These are phyloP conservation scores for Chrysanthemum seticuspe DNA, from an alignment of 129 eudicot species.

Conservation along the genomic window DNA sequence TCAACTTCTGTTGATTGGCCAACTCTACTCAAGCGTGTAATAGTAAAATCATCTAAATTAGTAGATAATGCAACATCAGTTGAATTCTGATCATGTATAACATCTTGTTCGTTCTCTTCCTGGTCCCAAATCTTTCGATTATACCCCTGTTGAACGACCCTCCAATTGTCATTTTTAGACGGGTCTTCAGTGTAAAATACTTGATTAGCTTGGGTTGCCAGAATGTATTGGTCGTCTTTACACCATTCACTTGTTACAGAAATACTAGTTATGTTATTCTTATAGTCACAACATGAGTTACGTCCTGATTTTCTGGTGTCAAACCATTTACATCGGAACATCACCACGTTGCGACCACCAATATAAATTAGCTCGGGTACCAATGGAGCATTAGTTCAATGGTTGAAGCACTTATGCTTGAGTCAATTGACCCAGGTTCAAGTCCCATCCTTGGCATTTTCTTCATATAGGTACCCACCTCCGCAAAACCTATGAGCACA, in stretches of 20 bases:
- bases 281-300: not conserved
- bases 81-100: not conserved
- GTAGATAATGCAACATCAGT: not conserved
- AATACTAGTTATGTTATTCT: conserved; percentile 14
- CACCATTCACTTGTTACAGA: not conserved
- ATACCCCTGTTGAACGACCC: not conserved
- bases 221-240: conserved; percentile 3
- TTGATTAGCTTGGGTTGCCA: conserved; percentile 3
- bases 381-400: too few species aligned
- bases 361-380: not conserved
- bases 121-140: not conserved
- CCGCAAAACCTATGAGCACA: too few species aligned
- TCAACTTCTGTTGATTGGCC: not conserved
- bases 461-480: too few species aligned
- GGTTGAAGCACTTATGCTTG: too few species aligned
- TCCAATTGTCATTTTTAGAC: not conserved
- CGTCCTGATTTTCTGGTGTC: not conserved
- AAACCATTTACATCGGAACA: conserved; percentile 13
- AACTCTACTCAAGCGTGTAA: not conserved
- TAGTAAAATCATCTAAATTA: not conserved
- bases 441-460: too few species aligned
- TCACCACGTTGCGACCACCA: not conserved
- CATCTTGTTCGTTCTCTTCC: not conserved
- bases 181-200: not conserved
- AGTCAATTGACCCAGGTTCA: too few species aligned